phyloP scores from a whole-genome alignment of 1,284 basidiomycete species.

The Ganoderma sinense region DNA sequence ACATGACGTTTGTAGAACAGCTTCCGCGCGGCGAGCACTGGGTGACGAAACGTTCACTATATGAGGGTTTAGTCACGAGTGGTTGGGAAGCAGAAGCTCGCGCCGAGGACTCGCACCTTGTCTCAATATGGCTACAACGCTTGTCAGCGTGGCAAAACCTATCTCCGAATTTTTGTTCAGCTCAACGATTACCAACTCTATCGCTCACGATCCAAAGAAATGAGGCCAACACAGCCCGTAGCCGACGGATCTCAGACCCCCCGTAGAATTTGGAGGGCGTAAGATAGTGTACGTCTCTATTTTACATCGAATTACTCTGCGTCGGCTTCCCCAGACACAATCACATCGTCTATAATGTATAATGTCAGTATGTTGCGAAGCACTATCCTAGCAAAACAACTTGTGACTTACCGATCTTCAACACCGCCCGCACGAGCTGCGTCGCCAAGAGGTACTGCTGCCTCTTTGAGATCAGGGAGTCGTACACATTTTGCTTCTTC shows the following conservation, averaged over 20 bases:
- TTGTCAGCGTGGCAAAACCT: background rate
- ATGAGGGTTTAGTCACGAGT: too few species aligned
- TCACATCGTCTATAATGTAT: constrained; percentile 63
- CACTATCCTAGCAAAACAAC: background rate
- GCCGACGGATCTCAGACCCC: background rate
- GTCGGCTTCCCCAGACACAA: constrained; percentile 65
- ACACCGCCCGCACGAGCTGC: constrained; percentile 81
- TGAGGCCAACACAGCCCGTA: background rate
- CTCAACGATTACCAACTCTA: background rate
- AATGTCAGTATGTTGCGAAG: constrained; percentile 19
- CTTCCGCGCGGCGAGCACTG: too few species aligned
- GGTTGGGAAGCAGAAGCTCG: too few species aligned
- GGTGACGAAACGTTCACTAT: too few species aligned
- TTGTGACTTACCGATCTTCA: constrained; percentile 71
- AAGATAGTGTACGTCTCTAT: constrained; percentile 17
- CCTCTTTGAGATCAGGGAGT: constrained; percentile 96
- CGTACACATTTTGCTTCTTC: constrained; percentile 97
- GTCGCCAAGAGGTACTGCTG: constrained; percentile 98
- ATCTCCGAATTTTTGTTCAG: background rate
- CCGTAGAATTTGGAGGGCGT: background rate
- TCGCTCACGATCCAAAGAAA: background rate
- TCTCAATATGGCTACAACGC: background rate
- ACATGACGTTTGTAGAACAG: too few species aligned
- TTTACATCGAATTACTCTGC: constrained; percentile 49
- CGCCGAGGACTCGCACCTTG: too few species aligned